These are phyloP conservation scores for Xylariomycetidae sp. DNA, from an alignment of 2,329 filamentous ascomycete species.

Conservation along the genomic window DNA sequence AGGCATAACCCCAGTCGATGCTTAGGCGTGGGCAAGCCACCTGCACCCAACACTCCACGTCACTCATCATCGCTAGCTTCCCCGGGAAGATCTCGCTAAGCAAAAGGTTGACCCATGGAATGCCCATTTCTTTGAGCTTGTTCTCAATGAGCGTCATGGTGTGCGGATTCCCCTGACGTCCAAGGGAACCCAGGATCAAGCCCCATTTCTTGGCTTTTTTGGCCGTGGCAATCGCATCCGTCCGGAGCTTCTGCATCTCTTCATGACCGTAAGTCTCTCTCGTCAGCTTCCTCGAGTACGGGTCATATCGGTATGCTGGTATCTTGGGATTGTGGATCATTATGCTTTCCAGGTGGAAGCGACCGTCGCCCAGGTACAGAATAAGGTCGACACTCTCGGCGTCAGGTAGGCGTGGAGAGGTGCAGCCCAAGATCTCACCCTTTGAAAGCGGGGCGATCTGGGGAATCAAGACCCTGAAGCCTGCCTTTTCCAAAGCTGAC, in stretches of 20 bases:
- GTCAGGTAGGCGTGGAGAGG: constrained; percentile 65
- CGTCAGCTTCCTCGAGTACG: constrained; percentile 87
- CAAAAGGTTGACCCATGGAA: constrained; percentile 78
- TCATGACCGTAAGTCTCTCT: constrained; percentile 88
- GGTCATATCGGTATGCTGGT: constrained; percentile 93
- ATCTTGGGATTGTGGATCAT: constrained; percentile 97
- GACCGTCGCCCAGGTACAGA: constrained; percentile 32
- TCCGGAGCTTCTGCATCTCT: constrained; percentile 78
- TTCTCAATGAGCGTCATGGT: constrained; percentile 83
- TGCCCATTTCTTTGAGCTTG: constrained; percentile 62
- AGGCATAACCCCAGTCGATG: constrained; percentile 99
- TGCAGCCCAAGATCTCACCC: constrained; percentile 96
- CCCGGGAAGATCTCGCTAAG: constrained; percentile 95
- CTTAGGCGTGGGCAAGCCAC: constrained; percentile 94
- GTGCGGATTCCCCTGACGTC: constrained; percentile 91
- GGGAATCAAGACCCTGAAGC: constrained; percentile 79
- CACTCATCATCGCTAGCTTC: constrained; percentile 86
- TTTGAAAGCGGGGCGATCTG: constrained; percentile 91
- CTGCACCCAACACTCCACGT: constrained; percentile 97
- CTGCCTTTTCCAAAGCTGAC: constrained; percentile 70
- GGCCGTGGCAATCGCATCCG: constrained; percentile 69
- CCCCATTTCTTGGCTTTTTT: constrained; percentile 84
- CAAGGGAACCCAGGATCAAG: constrained; percentile 85
- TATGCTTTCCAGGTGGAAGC: constrained; percentile 79
- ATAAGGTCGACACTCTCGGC: constrained; percentile 54